Conservation (phyloP, 2,329 filamentous ascomycete genomes). For the Dothideomycetes sp. region DNA sequence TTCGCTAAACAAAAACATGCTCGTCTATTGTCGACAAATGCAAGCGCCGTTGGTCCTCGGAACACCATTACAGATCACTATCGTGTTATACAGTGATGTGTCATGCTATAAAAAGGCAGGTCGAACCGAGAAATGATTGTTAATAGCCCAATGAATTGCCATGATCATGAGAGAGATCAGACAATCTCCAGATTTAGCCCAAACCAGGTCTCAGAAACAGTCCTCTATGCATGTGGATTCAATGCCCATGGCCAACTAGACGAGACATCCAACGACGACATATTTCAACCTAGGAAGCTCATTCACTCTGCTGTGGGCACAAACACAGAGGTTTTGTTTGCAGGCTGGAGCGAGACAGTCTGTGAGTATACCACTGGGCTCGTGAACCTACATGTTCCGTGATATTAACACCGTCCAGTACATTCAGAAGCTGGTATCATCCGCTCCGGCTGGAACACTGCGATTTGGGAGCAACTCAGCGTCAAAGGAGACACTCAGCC, state of each 20-base stretch:
- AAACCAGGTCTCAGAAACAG: background rate
- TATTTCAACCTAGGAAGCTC: background rate
- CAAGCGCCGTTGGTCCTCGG: no score
- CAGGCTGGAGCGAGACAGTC: constrained; percentile 21
- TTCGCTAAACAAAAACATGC: no score
- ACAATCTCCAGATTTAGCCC: background rate
- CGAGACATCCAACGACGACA: background rate
- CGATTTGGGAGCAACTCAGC: constrained; percentile 10
- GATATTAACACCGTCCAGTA: constrained; percentile 4
- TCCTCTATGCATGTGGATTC: constrained; percentile 5
- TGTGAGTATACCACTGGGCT: constrained; percentile 9
- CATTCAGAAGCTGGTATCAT: background rate
- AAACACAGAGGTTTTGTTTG: constrained; percentile 14
- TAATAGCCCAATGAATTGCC: background rate
- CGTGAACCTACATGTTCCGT: constrained; percentile 11
- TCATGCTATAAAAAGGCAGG: no score
- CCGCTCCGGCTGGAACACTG: constrained; percentile 3
- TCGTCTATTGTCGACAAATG: no score
- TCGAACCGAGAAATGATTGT: no score
- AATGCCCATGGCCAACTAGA: constrained; percentile 7
- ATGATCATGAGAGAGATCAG: background rate
- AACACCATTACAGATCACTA: no score
- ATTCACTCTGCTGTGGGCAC: background rate
- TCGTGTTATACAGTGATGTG: no score
- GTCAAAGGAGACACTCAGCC: no score